phyloP scores from a whole-genome alignment of 768 basidiomycete species.

The Polyporus arcularius region DNA sequence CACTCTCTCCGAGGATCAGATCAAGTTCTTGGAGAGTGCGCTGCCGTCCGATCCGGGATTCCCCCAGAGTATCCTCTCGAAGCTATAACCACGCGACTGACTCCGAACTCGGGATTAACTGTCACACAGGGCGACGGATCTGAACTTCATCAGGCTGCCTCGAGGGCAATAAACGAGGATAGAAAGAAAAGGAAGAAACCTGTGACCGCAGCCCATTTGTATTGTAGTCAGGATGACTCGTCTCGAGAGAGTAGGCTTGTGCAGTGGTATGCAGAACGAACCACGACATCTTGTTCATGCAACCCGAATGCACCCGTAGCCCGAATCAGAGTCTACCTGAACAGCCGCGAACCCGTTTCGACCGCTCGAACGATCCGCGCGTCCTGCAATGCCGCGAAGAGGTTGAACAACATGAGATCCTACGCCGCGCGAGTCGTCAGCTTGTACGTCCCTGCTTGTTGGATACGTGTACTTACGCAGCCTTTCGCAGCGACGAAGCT shows the following conservation, averaged over 20 bases:
- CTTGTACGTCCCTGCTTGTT: not conserved
- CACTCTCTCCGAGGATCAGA: slow-evolving; percentile 44
- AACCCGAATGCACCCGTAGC: no score
- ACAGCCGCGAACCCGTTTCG: slow-evolving; percentile 23
- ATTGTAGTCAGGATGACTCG: no score
- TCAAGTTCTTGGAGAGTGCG: slow-evolving; percentile 43
- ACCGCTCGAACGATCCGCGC: slow-evolving; percentile 26
- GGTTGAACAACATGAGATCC: slow-evolving; percentile 33
- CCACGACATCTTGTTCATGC: no score
- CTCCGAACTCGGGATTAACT: no score
- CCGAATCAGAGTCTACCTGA: not conserved
- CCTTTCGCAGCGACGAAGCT: slow-evolving; percentile 32
- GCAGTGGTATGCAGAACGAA: no score
- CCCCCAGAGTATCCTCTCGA: slow-evolving; percentile 23
- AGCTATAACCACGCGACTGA: no score
- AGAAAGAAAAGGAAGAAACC: no score
- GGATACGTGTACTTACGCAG: slow-evolving; percentile 23
- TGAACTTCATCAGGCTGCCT: not conserved
- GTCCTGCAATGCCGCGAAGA: slow-evolving; percentile 29
- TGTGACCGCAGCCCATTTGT: no score
- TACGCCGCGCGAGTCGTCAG: not conserved
- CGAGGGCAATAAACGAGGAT: no score
- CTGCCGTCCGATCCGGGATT: slow-evolving; percentile 50
- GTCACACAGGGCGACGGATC: not conserved
- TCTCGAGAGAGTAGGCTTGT: no score